A percentile compares a stretch with the other conserved stretches of the same genome.
Evolutionary conservation across 805 yeast species (phyloP).

Genomic region (Wickerhamiella hasegawae): DNA sequence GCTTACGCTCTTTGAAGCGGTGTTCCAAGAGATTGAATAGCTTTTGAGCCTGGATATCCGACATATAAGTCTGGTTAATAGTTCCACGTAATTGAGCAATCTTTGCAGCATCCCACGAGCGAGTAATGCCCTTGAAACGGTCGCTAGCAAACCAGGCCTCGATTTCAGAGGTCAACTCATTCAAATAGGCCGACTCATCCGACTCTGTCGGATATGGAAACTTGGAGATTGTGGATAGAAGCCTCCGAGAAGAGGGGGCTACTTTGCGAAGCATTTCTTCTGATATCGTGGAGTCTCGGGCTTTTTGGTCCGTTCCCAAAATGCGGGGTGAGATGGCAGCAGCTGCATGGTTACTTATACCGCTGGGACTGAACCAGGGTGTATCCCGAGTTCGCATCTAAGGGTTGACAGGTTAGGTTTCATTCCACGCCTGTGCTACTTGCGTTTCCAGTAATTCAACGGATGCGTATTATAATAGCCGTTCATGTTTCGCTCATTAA

Average conservation of each 20-base stretch:
- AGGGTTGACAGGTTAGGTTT: no score
- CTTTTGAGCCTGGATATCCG: constrained; percentile 39
- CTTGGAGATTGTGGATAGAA: constrained; percentile 4
- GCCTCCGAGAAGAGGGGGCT: background rate
- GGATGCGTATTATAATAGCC: no score
- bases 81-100: constrained; percentile 41
- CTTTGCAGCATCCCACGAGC: constrained; percentile 37
- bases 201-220: constrained; percentile 24
- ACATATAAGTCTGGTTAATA: constrained; percentile 25
- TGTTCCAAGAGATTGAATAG: constrained; percentile 30
- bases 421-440: no score
- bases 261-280: background rate
- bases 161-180: constrained; percentile 24
- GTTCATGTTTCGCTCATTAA: no score
- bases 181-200: constrained; percentile 20
- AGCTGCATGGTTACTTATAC: no score
- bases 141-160: constrained; percentile 35
- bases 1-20: constrained; percentile 27
- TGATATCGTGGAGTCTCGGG: no score
- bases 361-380: no score
- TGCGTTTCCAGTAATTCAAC: no score
- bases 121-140: constrained; percentile 30
- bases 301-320: no score
- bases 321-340: no score
- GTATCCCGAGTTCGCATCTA: no score